Evolutionary conservation across 164 flowering plant species (phyloP), one percentile per base, ranked within the genome.

Genomic region (Piper betle): DNA sequence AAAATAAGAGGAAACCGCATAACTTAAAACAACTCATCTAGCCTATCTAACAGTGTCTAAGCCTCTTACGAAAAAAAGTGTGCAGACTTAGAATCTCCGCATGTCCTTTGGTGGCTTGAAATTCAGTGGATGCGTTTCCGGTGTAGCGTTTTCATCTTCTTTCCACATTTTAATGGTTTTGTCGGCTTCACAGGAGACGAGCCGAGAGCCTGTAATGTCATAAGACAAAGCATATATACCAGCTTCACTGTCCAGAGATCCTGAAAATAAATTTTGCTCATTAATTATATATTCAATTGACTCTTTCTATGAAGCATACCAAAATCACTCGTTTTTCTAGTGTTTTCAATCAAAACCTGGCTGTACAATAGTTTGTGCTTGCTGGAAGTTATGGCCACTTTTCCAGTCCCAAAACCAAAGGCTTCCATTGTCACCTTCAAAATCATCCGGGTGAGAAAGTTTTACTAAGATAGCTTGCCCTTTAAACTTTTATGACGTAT

Each of bases 391-490:
- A 72, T 94, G 93, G 39, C 99, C 97, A 62, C 99, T 94, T 64
- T 74, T 88, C 99, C 97, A 94, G 62, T 94, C 99, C 99, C 99
- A 94, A 72, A 88, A 91, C 99, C 99, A 94, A 72, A 91, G 40
- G 71, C 97, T 87, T 46, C 97, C 99, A 77, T 88, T 91, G 71
- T 94, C 99, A 71, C 99, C 97, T 94, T 52, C 67, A 64, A 58
- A n/a, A 54, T 67, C 37, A 42, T 20, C 66, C 67, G 37, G 33
- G 38, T 55, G 10, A 7, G 12, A 10, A 43, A 10, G 10, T 8
- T 10, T 43, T 43, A 43, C 4, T 8, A 43, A 3, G 8, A 7
- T 43, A 43, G 12, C 3, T 43, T 10, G 12, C 50, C 50, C 3
- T 43, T 7, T 43, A 43, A 43, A 43, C 2, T 43, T 43, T 7